Base-by-base conservation (phyloP, 2,329 filamentous ascomycete genomes). In the Colletotrichum endophyticum region DNA sequence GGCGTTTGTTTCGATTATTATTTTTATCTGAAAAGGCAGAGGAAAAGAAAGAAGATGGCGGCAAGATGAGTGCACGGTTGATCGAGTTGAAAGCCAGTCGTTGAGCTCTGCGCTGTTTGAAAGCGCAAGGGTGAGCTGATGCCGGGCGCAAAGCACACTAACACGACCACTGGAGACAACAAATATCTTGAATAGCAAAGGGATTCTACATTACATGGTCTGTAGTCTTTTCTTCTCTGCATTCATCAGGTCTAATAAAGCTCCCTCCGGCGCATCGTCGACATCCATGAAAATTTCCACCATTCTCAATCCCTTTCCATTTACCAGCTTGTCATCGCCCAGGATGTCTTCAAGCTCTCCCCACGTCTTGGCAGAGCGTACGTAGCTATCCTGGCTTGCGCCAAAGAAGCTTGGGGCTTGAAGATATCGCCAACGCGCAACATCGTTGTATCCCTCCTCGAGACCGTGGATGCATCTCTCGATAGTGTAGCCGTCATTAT, bases 401-500 rank as follows among this genome's bases (percentile, higher is more conserved):
- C 89, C 89, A 66, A 91, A 90, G 73, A 89, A 87, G 15, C 80
- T 82, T 2, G 88, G 85, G 7, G 88, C 88, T 62, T 88, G 83
- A 9, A 88, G 84, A 73, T 91, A 88, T 64, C 87, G 83, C 90
- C 90, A 91, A 0, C 84, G 81, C n/a, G 88, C 85, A 34, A 89
- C 80, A 66, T 92, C 89, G 72, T 92, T 92, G 80, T 92, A 92
- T 1, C 73, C 80, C 75, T 89, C 85, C 19, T 88, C 84, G 22
- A 87, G 83, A 9, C 91, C 91, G 77, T 92, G 89, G 66, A 92
- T 92, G 62, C 86, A 86, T 9, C 91, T 84, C 83, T 92, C 91
- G 66, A 92, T 90, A 0, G 90, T 91, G 78, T 92, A 92, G 1
- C 91, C 91, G 32, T 89, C 86, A 72, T 92, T 92, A 79, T 92